Conservation (phyloP, 331 rosid genomes). For the Acacia concinna region DNA sequence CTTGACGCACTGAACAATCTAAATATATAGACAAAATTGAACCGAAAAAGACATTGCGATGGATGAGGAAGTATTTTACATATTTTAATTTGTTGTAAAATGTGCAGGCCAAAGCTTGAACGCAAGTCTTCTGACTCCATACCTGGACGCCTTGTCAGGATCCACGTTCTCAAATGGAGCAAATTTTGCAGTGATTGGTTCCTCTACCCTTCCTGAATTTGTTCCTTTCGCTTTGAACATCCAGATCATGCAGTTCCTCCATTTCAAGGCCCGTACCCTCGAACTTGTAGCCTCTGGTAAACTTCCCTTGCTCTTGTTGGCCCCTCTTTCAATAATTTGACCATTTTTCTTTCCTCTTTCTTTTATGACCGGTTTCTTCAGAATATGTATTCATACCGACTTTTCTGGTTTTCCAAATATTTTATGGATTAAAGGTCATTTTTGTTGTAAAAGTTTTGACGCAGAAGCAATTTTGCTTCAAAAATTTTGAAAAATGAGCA, state of each 20-base stretch:
- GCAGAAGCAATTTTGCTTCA: too few relatives aligned
- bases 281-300: conserved; percentile 64
- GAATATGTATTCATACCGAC: not conserved
- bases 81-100: not conserved
- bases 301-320: not conserved
- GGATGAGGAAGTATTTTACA: not conserved
- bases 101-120: conserved; percentile 88
- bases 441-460: too few relatives aligned
- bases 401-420: not conserved
- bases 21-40: not conserved
- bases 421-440: too few relatives aligned
- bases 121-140: conserved; percentile 56
- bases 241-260: conserved; percentile 82
- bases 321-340: not conserved
- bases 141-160: conserved; percentile 69
- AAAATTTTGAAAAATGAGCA: too few relatives aligned
- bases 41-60: not conserved
- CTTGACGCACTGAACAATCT: not conserved
- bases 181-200: conserved; percentile 89
- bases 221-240: conserved; percentile 82
- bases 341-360: not conserved
- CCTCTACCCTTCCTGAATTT: conserved; percentile 75
- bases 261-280: conserved; percentile 67
- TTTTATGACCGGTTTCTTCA: not conserved
- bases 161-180: conserved; percentile 82